Evolutionary conservation across 2,329 filamentous ascomycete genomes (phyloP).

Genomic region (Aspergillus pseudotamarii): DNA sequence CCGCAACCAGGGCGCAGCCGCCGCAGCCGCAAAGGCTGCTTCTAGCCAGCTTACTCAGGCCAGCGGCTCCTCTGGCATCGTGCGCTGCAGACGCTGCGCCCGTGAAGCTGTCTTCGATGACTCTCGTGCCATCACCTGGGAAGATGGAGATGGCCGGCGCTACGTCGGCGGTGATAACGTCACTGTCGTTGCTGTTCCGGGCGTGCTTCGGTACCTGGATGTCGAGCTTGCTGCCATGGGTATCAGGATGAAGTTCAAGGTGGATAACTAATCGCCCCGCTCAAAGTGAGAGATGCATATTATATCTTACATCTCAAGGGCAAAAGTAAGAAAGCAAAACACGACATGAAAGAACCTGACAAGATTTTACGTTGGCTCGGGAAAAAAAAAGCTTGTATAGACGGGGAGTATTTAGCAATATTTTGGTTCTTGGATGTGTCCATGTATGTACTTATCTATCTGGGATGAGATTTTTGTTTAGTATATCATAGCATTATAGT

Average conservation of each 20-base stretch:
- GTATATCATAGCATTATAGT: conserved; percentile 8
- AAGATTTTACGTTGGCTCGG: background rate
- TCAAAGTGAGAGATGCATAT: background rate
- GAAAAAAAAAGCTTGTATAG: conserved; percentile 24
- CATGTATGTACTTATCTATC: conserved; percentile 17
- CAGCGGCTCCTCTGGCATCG: conserved; percentile 61
- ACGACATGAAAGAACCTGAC: background rate
- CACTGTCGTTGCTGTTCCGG: conserved; percentile 87
- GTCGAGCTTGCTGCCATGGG: conserved; percentile 97
- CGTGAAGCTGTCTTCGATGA: conserved; percentile 62
- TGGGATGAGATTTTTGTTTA: conserved; percentile 11
- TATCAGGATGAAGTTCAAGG: conserved; percentile 88
- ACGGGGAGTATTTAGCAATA: conserved; percentile 18
- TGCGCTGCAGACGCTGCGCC: conserved; percentile 80
- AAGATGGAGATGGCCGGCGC: conserved; percentile 81
- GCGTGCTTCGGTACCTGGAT: conserved; percentile 89
- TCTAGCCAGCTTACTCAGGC: conserved; percentile 42
- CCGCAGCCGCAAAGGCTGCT: conserved; percentile 34
- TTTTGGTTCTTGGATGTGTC: conserved; percentile 15
- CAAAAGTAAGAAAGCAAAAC: background rate
- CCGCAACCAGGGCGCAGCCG: conserved; percentile 31
- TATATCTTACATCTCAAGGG: background rate
- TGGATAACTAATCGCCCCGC: conserved; percentile 50
- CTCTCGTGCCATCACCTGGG: conserved; percentile 77
- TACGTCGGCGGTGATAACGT: conserved; percentile 91